A percentile compares a stretch with the other conserved stretches of the same genome.
Evolutionary conservation across 2,329 filamentous ascomycete genomes (phyloP).

Genomic region (Aspergillus intermedius): DNA sequence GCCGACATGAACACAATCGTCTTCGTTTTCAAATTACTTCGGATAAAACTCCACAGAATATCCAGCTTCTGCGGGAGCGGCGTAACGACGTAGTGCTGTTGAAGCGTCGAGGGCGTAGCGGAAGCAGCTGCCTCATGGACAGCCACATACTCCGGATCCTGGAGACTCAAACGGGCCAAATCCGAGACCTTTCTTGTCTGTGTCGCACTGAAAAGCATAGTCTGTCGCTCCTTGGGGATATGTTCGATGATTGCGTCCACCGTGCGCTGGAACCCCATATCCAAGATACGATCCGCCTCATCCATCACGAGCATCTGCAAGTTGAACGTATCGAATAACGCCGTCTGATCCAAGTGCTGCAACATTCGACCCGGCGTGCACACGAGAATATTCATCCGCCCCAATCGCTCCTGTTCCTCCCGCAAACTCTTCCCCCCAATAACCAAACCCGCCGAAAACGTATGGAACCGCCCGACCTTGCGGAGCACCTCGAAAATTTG

Average conservation of each 20-base stretch:
- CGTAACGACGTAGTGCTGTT: slow-evolving; percentile 86
- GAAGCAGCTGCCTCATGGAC: slow-evolving; percentile 76
- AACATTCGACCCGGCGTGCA: slow-evolving; percentile 92
- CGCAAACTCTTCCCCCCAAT: slow-evolving; percentile 89
- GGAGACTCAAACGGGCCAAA: slow-evolving; percentile 76
- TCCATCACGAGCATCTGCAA: slow-evolving; percentile 89
- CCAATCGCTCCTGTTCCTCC: slow-evolving; percentile 77
- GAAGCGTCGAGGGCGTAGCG: slow-evolving; percentile 75
- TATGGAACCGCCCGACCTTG: slow-evolving; percentile 81
- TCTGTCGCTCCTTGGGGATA: slow-evolving; percentile 77
- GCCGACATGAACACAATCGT: slow-evolving; percentile 94
- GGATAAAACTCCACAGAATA: slow-evolving; percentile 86
- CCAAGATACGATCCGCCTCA: slow-evolving; percentile 93
- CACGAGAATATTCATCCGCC: slow-evolving; percentile 93
- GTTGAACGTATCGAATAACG: slow-evolving; percentile 81
- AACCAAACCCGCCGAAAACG: slow-evolving; percentile 84
- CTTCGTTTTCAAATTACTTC: slow-evolving; percentile 84
- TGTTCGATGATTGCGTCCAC: slow-evolving; percentile 93
- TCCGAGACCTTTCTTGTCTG: slow-evolving; percentile 94
- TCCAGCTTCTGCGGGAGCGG: slow-evolving; percentile 84
- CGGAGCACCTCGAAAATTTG: slow-evolving; percentile 94
- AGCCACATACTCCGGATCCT: slow-evolving; percentile 89
- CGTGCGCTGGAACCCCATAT: slow-evolving; percentile 89
- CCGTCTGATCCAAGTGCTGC: slow-evolving; percentile 92
- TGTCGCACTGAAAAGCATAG: slow-evolving; percentile 89